phyloP scores from a whole-genome alignment of 2,329 filamentous ascomycete genomes.

The Epicoccum sorghinum region DNA sequence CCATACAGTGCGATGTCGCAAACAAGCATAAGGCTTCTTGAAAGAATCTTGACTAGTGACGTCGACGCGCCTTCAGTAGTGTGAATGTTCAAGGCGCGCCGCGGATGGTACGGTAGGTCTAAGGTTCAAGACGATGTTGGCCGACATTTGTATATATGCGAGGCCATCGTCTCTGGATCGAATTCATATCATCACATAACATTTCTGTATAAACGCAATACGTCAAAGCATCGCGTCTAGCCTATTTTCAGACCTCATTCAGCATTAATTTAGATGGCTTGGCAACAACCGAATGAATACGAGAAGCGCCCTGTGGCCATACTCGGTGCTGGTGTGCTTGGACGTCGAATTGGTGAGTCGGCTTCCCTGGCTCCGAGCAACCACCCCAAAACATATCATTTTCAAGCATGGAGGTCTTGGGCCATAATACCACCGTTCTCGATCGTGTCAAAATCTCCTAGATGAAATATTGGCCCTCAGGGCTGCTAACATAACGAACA shows the following conservation, averaged over 20 bases:
- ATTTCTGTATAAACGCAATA: background rate
- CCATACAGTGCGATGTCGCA: too few species aligned
- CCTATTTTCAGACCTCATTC: background rate
- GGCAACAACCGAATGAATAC: constrained; percentile 11
- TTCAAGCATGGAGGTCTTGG: too few species aligned
- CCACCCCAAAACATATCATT: too few species aligned
- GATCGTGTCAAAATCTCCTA: too few species aligned
- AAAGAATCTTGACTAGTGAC: background rate
- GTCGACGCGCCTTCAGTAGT: background rate
- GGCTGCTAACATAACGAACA: too few species aligned
- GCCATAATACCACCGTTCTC: too few species aligned
- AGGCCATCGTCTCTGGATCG: background rate
- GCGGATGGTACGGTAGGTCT: constrained; percentile 10
- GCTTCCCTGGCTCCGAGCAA: too few species aligned
- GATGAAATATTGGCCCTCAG: too few species aligned
- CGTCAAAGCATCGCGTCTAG: background rate
- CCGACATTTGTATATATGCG: constrained; percentile 7
- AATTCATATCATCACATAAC: background rate
- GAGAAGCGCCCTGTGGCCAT: constrained; percentile 17
- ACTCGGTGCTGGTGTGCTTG: constrained; percentile 27
- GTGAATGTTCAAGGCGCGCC: background rate
- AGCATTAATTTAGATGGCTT: constrained; percentile 4
- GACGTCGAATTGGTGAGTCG: constrained; percentile 18
- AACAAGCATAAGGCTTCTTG: background rate
- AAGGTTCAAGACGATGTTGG: background rate